Conservation (phyloP, 2,329 filamentous ascomycete species). For the Teratosphaeria nubilosa region DNA sequence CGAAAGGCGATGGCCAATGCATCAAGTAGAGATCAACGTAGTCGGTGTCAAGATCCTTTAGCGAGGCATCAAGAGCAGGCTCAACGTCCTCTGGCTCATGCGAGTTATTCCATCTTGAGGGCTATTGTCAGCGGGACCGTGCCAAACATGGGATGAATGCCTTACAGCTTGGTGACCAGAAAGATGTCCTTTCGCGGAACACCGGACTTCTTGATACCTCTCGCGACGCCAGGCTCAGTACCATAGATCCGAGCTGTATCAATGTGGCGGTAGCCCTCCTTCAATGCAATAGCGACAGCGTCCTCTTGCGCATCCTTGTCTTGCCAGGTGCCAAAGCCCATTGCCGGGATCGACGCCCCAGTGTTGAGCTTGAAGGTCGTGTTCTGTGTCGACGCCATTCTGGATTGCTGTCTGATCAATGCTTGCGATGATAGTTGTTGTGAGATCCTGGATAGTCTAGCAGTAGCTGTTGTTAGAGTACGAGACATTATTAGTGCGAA, state of each 20-base stretch:
- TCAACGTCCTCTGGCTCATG: constrained; percentile 53
- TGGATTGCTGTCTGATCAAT: constrained; percentile 13
- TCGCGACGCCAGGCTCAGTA: constrained; percentile 57
- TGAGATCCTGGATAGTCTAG: constrained; percentile 12
- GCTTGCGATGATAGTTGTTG: constrained; percentile 17
- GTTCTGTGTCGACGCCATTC: constrained; percentile 19
- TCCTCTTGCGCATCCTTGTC: constrained; percentile 37
- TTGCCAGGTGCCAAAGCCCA: constrained; percentile 42
- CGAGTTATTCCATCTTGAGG: constrained; percentile 40
- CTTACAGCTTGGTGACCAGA: constrained; percentile 47
- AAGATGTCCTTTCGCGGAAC: constrained; percentile 56
- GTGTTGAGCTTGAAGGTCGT: constrained; percentile 27
- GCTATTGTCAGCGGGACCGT: too few species aligned
- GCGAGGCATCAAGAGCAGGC: constrained; percentile 47
- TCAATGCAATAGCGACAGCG: constrained; percentile 37
- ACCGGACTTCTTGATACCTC: constrained; percentile 53
- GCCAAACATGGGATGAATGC: too few species aligned
- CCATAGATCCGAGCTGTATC: constrained; percentile 29
- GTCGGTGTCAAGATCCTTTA: constrained; percentile 53
- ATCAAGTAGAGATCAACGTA: constrained; percentile 64
- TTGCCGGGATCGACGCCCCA: constrained; percentile 24
- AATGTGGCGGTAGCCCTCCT: constrained; percentile 46
- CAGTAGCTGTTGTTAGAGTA: constrained; percentile 10
- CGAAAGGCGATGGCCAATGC: constrained; percentile 52
- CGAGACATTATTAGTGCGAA: constrained; percentile 4